These are phyloP conservation scores for Trypethelium eluteriae DNA, from an alignment of 495 filamentous ascomycete genomes.

Conservation along the genomic window DNA sequence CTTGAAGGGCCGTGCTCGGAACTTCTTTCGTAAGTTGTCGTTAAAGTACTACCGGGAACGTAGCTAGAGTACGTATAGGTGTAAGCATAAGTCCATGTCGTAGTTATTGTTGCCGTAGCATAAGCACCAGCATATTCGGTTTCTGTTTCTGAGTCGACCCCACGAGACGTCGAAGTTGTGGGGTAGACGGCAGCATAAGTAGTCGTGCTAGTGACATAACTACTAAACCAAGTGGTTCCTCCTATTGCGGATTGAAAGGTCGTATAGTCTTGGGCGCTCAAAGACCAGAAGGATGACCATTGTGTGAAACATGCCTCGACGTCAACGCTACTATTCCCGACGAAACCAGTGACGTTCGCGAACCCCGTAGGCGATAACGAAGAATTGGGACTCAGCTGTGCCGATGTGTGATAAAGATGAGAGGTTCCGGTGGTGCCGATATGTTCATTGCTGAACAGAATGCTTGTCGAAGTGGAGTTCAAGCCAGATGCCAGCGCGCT, in stretches of 20 bases:
- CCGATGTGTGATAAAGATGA: not conserved
- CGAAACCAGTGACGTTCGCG: not conserved
- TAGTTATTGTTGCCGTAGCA: not conserved
- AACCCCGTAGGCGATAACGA: not conserved
- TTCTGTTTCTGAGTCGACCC: not conserved
- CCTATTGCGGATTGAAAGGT: not conserved
- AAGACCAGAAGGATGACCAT: not conserved
- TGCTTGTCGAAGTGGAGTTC: not conserved
- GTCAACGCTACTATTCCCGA: not conserved
- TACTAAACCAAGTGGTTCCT: not conserved
- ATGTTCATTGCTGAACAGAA: not conserved
- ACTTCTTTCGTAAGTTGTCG: not conserved
- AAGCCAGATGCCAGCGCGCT: not conserved
- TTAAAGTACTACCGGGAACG: not conserved
- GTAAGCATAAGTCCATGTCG: not conserved
- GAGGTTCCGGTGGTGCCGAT: not conserved
- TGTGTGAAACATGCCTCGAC: not conserved
- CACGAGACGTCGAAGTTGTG: not conserved
- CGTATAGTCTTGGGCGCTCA: not conserved
- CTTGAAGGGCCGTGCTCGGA: not conserved
- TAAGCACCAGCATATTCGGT: not conserved
- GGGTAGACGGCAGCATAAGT: not conserved
- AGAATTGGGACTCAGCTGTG: not conserved
- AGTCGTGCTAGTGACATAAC: not conserved
- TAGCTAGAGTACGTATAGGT: constrained; percentile 2